Evolutionary conservation across 1,139 yeast genomes (phyloP).

Genomic region (Taiozyma sp.): DNA sequence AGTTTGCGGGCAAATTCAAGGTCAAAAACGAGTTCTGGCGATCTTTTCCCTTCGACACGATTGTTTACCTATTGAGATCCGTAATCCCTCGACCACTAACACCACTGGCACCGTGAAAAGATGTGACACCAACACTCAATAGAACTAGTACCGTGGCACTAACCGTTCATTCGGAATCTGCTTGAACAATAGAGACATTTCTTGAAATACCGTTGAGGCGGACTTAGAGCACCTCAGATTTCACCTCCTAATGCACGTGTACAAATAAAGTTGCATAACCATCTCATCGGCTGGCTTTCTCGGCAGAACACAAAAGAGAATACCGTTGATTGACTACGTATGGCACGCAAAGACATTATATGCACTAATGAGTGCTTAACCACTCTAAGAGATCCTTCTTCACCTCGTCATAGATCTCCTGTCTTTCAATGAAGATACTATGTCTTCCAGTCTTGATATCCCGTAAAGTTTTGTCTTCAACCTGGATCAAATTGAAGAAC

Average conservation of each 20-base stretch:
- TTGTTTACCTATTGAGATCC: too few species aligned
- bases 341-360: not conserved
- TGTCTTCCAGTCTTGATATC: conserved; percentile 35
- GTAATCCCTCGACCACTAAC: too few species aligned
- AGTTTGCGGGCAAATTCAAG: not conserved
- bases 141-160: too few species aligned
- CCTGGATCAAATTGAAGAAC: conserved; percentile 36
- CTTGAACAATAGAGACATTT: not conserved
- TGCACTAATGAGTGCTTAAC: conserved; percentile 5
- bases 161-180: too few species aligned
- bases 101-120: too few species aligned
- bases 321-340: not conserved
- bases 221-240: not conserved
- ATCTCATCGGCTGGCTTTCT: not conserved
- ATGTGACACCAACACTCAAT: too few species aligned
- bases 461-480: conserved; percentile 24
- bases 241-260: not conserved
- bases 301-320: too few species aligned
- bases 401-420: conserved; percentile 29
- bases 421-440: conserved; percentile 39
- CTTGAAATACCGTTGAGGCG: not conserved
- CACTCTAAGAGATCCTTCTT: conserved; percentile 6
- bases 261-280: not conserved
- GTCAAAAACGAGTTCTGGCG: not conserved
- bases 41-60: not conserved